Percentiles rank a stretch among this genome's conserved stretches.
Conservation (phyloP, 2,329 filamentous ascomycete species). For the Aspergillus arachidicola region DNA sequence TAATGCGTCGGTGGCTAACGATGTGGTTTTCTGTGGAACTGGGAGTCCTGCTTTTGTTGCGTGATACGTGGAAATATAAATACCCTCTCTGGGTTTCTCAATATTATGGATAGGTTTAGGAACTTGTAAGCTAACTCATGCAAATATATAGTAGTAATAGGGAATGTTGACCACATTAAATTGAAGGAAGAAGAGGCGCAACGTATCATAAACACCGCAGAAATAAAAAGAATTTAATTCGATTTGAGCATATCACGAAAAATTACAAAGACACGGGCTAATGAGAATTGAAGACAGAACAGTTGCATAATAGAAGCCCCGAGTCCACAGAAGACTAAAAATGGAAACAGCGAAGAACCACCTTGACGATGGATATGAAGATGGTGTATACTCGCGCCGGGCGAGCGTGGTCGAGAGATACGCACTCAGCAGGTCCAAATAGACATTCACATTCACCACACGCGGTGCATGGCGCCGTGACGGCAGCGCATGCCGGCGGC, state of each 20-base stretch:
- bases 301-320: background rate
- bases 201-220: background rate
- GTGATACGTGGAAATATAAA: background rate
- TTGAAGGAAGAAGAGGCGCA: background rate
- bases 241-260: background rate
- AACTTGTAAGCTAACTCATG: background rate
- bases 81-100: background rate
- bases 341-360: background rate
- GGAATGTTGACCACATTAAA: no score
- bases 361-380: background rate
- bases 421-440: background rate
- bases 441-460: background rate
- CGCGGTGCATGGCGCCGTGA: slow-evolving; percentile 26
- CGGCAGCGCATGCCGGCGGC: slow-evolving; percentile 40
- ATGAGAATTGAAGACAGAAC: background rate
- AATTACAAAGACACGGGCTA: background rate
- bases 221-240: background rate
- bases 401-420: background rate
- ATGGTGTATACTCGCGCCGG: slow-evolving; percentile 4
- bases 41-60: background rate
- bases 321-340: background rate
- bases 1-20: no score
- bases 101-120: background rate
- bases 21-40: background rate
- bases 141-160: no score